Evolutionary conservation across 2,329 filamentous ascomycete species (phyloP).

Genomic region (Huntiella moniliformis): DNA sequence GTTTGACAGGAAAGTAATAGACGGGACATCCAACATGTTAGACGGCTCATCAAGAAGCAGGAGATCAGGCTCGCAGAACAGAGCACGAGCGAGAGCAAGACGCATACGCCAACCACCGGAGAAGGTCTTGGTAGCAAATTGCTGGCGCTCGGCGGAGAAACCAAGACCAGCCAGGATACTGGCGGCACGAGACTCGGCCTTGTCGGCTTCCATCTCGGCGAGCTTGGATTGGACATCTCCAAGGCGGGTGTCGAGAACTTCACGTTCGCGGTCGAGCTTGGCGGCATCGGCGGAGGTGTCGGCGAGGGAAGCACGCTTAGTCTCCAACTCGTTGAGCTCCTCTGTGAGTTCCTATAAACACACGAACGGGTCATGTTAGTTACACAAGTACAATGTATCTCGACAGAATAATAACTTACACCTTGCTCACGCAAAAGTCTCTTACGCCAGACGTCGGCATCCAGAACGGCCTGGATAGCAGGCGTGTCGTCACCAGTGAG

Average conservation of each 20-base stretch:
- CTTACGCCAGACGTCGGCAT: conserved; percentile 97
- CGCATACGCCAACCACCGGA: conserved; percentile 99
- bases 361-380: neutral
- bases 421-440: conserved; percentile 78
- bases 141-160: conserved; percentile 84
- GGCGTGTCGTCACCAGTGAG: conserved; percentile 89
- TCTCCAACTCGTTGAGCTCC: conserved; percentile 59
- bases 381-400: neutral
- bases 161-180: conserved; percentile 93
- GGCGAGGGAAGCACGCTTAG: conserved; percentile 58
- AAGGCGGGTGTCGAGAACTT: conserved; percentile 76
- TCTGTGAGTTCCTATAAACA: conserved; percentile 47
- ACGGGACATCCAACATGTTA: conserved; percentile 99
- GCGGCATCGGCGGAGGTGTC: conserved; percentile 83
- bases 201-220: conserved; percentile 97
- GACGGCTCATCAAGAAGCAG: conserved; percentile 96
- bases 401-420: conserved; percentile 27
- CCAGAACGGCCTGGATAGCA: conserved; percentile 82
- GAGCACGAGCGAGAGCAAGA: conserved; percentile 76
- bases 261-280: conserved; percentile 67
- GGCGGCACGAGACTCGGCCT: conserved; percentile 84
- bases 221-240: conserved; percentile 84
- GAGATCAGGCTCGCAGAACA: conserved; percentile 95
- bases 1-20: conserved; percentile 90
- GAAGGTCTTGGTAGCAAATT: conserved; percentile 89